phyloP scores from a whole-genome alignment of 108 stramenopile species.

The Skeletonema potamos region DNA sequence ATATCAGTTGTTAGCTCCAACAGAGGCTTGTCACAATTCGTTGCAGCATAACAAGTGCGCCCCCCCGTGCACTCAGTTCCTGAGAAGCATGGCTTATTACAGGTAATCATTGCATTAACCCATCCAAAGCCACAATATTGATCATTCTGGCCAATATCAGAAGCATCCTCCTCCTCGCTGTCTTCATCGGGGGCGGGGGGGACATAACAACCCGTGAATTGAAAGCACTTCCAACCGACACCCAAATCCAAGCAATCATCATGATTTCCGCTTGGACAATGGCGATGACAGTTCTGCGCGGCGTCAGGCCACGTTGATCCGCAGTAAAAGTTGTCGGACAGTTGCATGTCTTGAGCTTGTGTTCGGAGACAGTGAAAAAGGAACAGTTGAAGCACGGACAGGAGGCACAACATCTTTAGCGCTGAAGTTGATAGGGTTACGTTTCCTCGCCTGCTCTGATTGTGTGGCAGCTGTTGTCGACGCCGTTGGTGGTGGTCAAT shows the following conservation, averaged over 20 bases:
- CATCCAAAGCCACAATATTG: not conserved
- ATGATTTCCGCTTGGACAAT: not conserved
- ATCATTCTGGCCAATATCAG: not conserved
- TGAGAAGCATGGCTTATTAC: not conserved
- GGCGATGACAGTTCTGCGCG: not conserved
- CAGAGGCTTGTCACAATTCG: slow-evolving; percentile 6
- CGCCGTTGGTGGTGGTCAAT: not conserved
- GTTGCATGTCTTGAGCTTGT: not conserved
- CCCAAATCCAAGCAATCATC: not conserved
- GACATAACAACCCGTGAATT: slow-evolving; percentile 11
- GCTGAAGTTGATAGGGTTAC: too few species aligned
- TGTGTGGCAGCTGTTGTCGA: too few species aligned
- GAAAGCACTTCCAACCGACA: not conserved
- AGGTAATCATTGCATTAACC: slow-evolving; percentile 2
- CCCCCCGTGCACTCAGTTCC: not conserved
- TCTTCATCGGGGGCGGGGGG: not conserved
- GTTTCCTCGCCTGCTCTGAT: too few species aligned
- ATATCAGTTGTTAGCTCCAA: not conserved
- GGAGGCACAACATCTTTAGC: not conserved
- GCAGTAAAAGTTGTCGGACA: not conserved
- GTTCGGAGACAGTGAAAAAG: not conserved
- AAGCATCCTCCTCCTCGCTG: not conserved
- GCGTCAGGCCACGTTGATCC: not conserved
- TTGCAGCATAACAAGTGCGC: not conserved
- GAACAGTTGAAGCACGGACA: too few species aligned